A percentile compares a stretch with the other conserved stretches of the same genome.
phyloP scores from a whole-genome alignment of 352 stramenopile genomes.

The Pythium aristosporum region DNA sequence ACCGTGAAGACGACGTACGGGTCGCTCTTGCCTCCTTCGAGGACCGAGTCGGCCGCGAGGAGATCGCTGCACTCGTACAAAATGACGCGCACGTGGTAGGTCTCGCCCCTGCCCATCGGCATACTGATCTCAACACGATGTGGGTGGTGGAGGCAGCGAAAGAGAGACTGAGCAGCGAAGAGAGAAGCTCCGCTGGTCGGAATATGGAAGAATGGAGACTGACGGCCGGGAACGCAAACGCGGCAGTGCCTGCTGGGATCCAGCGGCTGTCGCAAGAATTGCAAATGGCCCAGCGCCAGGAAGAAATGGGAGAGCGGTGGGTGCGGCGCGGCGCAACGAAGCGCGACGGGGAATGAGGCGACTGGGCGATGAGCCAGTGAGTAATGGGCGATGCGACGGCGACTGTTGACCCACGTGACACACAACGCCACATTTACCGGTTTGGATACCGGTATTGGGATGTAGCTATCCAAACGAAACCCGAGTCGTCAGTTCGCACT shows the following conservation, averaged over 20 bases:
- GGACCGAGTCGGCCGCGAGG: slow-evolving; percentile 42
- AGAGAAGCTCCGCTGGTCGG: too few species aligned
- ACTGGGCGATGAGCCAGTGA: background rate
- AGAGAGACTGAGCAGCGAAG: too few species aligned
- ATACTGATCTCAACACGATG: slow-evolving; percentile 3
- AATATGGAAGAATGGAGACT: too few species aligned
- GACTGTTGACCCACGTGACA: background rate
- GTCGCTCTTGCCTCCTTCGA: slow-evolving; percentile 70
- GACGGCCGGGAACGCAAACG: too few species aligned
- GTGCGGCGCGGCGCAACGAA: too few species aligned
- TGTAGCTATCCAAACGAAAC: slow-evolving; percentile 8
- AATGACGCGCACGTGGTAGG: slow-evolving; percentile 43
- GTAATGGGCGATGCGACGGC: slow-evolving; percentile 2
- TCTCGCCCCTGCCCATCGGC: slow-evolving; percentile 29
- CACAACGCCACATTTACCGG: slow-evolving; percentile 1
- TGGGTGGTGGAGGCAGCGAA: background rate
- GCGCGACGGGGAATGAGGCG: too few species aligned
- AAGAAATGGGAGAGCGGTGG: too few species aligned
- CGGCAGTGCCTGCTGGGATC: background rate
- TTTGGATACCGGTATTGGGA: background rate
- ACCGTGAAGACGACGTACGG: slow-evolving; percentile 71
- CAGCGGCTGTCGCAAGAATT: too few species aligned
- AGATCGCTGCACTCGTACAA: slow-evolving; percentile 68
- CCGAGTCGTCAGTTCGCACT: background rate
- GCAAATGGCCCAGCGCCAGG: too few species aligned